Conservation (phyloP, 2,329 filamentous ascomycete species). For the Lachnellula arida region DNA sequence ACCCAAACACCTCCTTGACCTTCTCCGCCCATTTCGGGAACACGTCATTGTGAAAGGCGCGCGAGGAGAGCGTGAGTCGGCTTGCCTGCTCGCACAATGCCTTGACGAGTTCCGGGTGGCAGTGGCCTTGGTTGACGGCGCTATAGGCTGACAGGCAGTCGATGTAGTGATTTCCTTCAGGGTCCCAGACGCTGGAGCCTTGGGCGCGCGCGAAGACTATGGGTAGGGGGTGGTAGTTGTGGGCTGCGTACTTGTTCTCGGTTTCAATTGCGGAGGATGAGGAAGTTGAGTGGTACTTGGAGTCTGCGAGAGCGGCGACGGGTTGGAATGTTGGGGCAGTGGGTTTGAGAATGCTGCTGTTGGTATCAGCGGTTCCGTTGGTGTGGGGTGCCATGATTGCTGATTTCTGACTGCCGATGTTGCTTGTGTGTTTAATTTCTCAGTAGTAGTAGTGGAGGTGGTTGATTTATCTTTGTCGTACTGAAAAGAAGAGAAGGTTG, state of each 20-base stretch:
- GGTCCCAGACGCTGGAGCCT: conserved; percentile 92
- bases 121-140: conserved; percentile 96
- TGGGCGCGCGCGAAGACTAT: conserved; percentile 85
- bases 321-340: conserved; percentile 32
- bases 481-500: background rate
- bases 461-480: background rate
- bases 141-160: conserved; percentile 98
- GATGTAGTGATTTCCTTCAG: conserved; percentile 90
- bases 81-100: conserved; percentile 84
- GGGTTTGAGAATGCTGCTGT: conserved; percentile 34
- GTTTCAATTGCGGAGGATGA: conserved; percentile 73
- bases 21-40: conserved; percentile 95
- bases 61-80: conserved; percentile 84
- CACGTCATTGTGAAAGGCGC: conserved; percentile 97
- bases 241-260: conserved; percentile 82
- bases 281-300: conserved; percentile 67
- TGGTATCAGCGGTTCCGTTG: conserved; percentile 35
- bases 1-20: conserved; percentile 82
- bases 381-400: conserved; percentile 55
- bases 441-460: background rate
- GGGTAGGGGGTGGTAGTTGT: conserved; percentile 98
- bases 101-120: conserved; percentile 92
- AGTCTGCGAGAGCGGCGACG: conserved; percentile 21
- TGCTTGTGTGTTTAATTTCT: background rate
- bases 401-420: conserved; percentile 1